Evolutionary conservation across 1,139 yeast genomes (phyloP).

Genomic region (Hansenula lynferdii): DNA sequence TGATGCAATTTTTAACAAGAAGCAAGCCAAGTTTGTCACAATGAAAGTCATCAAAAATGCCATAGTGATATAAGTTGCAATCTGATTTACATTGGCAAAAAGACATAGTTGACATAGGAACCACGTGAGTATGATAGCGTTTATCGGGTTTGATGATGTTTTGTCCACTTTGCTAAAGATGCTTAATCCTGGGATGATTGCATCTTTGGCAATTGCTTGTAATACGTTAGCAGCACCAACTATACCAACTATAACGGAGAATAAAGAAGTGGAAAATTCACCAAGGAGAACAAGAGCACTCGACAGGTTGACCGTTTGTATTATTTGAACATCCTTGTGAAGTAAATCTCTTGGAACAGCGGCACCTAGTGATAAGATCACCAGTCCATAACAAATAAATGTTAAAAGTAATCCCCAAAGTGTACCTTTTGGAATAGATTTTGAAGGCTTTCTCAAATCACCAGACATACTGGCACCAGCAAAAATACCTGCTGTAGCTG

Average conservation of each 20-base stretch:
- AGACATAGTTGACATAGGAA: conserved; percentile 74
- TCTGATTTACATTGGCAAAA: conserved; percentile 86
- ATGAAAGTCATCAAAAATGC: conserved; percentile 94
- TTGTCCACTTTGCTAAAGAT: conserved; percentile 49
- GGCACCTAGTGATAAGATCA: conserved; percentile 73
- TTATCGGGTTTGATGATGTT: conserved; percentile 42
- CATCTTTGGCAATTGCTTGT: conserved; percentile 87
- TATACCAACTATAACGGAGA: conserved; percentile 90
- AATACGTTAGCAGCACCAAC: conserved; percentile 91
- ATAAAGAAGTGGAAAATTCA: conserved; percentile 82
- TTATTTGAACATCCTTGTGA: conserved; percentile 72
- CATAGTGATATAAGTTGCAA: conserved; percentile 95
- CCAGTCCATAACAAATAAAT: conserved; percentile 65
- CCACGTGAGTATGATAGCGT: conserved; percentile 74
- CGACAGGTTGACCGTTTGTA: conserved; percentile 73
- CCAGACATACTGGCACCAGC: conserved; percentile 99
- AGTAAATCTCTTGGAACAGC: conserved; percentile 77
- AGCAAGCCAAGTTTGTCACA: conserved; percentile 90
- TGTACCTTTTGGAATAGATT: conserved; percentile 88
- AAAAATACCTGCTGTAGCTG: conserved; percentile 96
- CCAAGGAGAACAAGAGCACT: conserved; percentile 77
- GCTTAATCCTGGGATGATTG: conserved; percentile 71
- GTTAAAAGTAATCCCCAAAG: conserved; percentile 75
- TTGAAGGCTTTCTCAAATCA: conserved; percentile 80
- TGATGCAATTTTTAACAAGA: conserved; percentile 79